Conservation (phyloP, 257 asterid genomes). For the Capsicum pubescens region DNA sequence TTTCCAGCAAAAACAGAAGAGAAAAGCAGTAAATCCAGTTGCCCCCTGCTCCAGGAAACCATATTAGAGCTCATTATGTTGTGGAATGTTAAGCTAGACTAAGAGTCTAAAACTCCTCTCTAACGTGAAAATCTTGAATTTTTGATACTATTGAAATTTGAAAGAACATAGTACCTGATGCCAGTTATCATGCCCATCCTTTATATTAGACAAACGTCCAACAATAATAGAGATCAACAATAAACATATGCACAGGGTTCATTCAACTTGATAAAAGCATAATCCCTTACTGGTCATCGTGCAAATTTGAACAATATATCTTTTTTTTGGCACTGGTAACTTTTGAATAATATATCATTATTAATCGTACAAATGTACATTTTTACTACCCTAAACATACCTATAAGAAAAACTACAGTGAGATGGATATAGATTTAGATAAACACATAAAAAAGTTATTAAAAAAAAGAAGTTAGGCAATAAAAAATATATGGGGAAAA, state of each 20-base stretch:
- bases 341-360: too few relatives aligned
- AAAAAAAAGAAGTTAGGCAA: too few relatives aligned
- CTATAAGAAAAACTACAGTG: too few relatives aligned
- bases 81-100: constrained; percentile 7
- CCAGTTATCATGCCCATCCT: background rate
- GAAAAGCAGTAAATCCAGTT: background rate
- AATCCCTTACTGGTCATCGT: background rate
- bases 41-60: background rate
- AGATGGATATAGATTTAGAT: too few relatives aligned
- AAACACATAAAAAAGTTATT: too few relatives aligned
- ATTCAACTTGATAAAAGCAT: background rate
- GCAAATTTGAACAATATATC: constrained; percentile 15
- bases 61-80: constrained; percentile 8
- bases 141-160: background rate
- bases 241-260: background rate
- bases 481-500: too few relatives aligned
- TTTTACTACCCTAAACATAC: too few relatives aligned
- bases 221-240: background rate
- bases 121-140: background rate
- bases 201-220: background rate
- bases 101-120: background rate
- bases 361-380: too few relatives aligned
- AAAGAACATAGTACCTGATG: background rate
- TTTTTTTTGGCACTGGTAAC: too few relatives aligned
- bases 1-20: constrained; percentile 1